These are phyloP conservation scores for Mycena chlorophos DNA, from an alignment of 768 basidiomycete genomes.

Conservation along the genomic window DNA sequence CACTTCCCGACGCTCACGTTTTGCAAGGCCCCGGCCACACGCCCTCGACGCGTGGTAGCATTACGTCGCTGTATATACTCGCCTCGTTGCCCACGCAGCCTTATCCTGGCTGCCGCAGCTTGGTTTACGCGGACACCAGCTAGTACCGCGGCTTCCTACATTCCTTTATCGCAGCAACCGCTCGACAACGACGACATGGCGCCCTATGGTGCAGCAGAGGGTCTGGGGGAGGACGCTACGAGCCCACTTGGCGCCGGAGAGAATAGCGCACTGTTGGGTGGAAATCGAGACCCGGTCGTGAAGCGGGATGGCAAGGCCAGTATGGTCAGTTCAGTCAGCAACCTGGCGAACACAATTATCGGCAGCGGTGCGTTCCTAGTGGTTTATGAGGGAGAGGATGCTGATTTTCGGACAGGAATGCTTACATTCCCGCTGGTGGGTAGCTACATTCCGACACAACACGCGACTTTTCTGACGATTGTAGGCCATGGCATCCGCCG, in stretches of 20 bases:
- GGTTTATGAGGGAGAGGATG: neutral
- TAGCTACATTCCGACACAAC: too few species aligned
- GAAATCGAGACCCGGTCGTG: conserved; percentile 32
- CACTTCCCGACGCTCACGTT: too few species aligned
- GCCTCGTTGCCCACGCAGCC: too few species aligned
- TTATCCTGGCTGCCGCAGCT: neutral
- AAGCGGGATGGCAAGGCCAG: conserved; percentile 68
- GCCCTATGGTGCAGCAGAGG: conserved; percentile 64
- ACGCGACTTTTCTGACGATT: too few species aligned
- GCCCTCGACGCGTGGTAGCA: too few species aligned
- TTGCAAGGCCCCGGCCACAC: too few species aligned
- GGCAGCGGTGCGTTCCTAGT: conserved; percentile 66
- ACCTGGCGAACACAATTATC: conserved; percentile 87
- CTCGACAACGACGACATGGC: conserved; percentile 68
- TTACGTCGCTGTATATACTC: too few species aligned
- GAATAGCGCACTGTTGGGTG: conserved; percentile 61
- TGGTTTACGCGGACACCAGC: neutral
- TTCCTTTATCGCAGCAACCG: neutral
- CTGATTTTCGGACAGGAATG: conserved; percentile 59
- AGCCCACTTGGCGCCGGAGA: conserved; percentile 41
- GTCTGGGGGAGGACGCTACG: conserved; percentile 32
- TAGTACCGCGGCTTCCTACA: neutral
- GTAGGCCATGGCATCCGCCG: conserved; percentile 89
- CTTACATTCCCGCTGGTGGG: conserved; percentile 85
- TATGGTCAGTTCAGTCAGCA: conserved; percentile 69